A percentile compares a stretch with the other conserved stretches of the same genome.
phyloP scores from a whole-genome alignment of 345 rosid species.

The Microthlaspi erraticum region DNA sequence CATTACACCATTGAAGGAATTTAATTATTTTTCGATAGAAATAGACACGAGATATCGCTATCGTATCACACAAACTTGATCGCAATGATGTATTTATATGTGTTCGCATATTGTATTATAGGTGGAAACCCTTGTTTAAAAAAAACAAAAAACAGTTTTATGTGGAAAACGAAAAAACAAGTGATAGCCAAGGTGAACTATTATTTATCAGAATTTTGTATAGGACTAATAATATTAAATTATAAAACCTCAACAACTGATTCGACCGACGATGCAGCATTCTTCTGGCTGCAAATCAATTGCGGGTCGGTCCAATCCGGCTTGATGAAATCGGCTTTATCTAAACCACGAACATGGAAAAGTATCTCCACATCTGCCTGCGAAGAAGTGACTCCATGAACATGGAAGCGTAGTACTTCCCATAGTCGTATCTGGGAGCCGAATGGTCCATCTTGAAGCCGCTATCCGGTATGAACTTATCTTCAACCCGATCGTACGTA shows the following conservation, averaged over 20 bases:
- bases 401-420: constrained; percentile 73
- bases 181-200: too few relatives aligned
- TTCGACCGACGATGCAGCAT: constrained; percentile 48
- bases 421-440: constrained; percentile 71
- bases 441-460: constrained; percentile 45
- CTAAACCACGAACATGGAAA: constrained; percentile 50
- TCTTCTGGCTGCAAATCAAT: constrained; percentile 53
- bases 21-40: neutral
- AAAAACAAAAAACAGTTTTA: neutral
- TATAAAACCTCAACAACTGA: constrained; percentile 34
- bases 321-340: constrained; percentile 59
- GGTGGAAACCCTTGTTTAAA: too few relatives aligned
- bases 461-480: constrained; percentile 49
- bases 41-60: constrained; percentile 1
- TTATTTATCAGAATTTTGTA: too few relatives aligned
- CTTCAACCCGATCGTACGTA: constrained; percentile 46
- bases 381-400: constrained; percentile 52
- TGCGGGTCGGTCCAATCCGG: constrained; percentile 62
- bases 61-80: neutral
- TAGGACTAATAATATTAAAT: too few relatives aligned
- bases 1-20: neutral
- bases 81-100: too few relatives aligned
- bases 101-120: too few relatives aligned
- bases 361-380: constrained; percentile 76
- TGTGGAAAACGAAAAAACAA: neutral